phyloP scores from a whole-genome alignment of 2,329 filamentous ascomycete genomes.

The Colletotrichum sp. region DNA sequence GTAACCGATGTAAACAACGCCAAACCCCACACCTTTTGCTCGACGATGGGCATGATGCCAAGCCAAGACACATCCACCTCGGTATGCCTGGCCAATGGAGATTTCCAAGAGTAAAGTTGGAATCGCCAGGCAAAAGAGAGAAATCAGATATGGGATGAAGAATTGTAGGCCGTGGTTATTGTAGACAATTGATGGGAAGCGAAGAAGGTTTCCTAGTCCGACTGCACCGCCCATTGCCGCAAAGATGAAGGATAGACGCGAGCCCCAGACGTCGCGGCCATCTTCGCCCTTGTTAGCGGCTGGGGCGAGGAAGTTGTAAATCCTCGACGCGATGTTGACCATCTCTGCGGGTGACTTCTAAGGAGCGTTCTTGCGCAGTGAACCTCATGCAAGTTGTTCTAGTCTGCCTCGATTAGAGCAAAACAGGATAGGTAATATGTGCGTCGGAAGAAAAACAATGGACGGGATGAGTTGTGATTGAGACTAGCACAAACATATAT shows the following conservation, averaged over 20 bases:
- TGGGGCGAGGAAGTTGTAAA: slow-evolving; percentile 24
- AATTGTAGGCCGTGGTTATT: slow-evolving; percentile 62
- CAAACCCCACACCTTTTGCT: slow-evolving; percentile 55
- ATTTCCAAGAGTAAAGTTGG: slow-evolving; percentile 59
- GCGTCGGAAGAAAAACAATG: too few species aligned
- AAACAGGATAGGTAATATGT: too few species aligned
- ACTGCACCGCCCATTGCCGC: slow-evolving; percentile 58
- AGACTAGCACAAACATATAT: background rate
- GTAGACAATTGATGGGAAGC: slow-evolving; percentile 60
- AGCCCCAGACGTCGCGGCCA: slow-evolving; percentile 49
- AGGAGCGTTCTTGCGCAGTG: background rate
- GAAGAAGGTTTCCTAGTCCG: slow-evolving; percentile 59
- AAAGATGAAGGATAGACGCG: slow-evolving; percentile 50
- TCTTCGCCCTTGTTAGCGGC: slow-evolving; percentile 27
- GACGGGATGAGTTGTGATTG: background rate
- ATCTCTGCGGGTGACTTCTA: background rate
- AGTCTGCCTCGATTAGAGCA: background rate
- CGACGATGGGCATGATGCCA: slow-evolving; percentile 53
- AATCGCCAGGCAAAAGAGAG: slow-evolving; percentile 56
- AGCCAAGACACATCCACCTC: slow-evolving; percentile 54
- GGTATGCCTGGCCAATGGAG: slow-evolving; percentile 70
- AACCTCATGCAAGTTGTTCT: background rate
- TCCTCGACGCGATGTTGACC: background rate
- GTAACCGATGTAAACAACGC: slow-evolving; percentile 53
- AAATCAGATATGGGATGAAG: slow-evolving; percentile 60